These are phyloP conservation scores for Hemileccinum impolitum DNA, from an alignment of 768 basidiomycete species.

Conservation along the genomic window DNA sequence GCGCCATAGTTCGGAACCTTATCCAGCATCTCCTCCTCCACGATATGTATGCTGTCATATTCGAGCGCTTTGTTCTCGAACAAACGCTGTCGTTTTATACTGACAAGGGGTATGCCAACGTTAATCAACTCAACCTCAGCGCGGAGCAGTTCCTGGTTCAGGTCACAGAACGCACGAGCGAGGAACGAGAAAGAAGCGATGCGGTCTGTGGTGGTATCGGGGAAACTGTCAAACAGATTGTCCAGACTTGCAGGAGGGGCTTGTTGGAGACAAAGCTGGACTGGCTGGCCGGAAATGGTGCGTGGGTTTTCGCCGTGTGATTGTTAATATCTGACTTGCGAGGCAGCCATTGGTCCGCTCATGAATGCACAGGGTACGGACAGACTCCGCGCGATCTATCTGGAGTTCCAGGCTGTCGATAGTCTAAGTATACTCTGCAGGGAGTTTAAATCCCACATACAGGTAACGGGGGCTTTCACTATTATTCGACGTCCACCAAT, in stretches of 20 bases:
- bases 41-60: slow-evolving; percentile 49
- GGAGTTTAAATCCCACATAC: slow-evolving; percentile 61
- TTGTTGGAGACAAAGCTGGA: slow-evolving; percentile 43
- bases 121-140: slow-evolving; percentile 29
- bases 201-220: slow-evolving; percentile 45
- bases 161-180: slow-evolving; percentile 42
- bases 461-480: slow-evolving; percentile 35
- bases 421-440: slow-evolving; percentile 50
- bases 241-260: slow-evolving; percentile 52
- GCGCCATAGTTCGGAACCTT: slow-evolving; percentile 46
- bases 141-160: slow-evolving; percentile 55
- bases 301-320: slow-evolving; percentile 31
- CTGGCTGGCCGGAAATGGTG: slow-evolving; percentile 43
- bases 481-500: neutral
- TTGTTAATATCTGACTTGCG: slow-evolving; percentile 19
- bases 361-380: slow-evolving; percentile 45
- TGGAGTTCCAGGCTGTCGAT: slow-evolving; percentile 56
- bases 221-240: slow-evolving; percentile 46
- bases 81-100: slow-evolving; percentile 52
- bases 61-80: slow-evolving; percentile 55
- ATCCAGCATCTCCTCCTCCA: slow-evolving; percentile 56
- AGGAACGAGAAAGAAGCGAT: slow-evolving; percentile 56
- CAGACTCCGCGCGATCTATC: slow-evolving; percentile 53
- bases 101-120: slow-evolving; percentile 42
- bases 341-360: slow-evolving; percentile 50